phyloP scores from a whole-genome alignment of 1,284 basidiomycete genomes.

The Sutorius eximius region DNA sequence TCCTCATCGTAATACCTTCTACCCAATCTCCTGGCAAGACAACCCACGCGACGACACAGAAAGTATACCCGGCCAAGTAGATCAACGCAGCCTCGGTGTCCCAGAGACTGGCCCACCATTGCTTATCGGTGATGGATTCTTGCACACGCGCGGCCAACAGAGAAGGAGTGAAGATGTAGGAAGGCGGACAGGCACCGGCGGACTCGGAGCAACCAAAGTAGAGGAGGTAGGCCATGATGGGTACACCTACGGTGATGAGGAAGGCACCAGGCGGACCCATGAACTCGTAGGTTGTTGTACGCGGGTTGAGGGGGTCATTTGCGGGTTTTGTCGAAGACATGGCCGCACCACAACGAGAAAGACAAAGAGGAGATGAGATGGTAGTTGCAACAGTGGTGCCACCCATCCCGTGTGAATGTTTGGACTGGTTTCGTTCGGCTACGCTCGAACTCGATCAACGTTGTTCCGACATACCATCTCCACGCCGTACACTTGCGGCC shows the following conservation, averaged over 20 bases:
- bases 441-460: too few relatives aligned
- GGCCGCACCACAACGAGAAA: background rate
- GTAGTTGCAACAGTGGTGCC: background rate
- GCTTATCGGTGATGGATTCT: conserved; percentile 46
- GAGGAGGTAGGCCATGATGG: conserved; percentile 74
- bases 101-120: conserved; percentile 76
- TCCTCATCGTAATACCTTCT: conserved; percentile 76
- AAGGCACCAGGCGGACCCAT: conserved; percentile 82
- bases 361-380: background rate
- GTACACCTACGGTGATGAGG: conserved; percentile 72
- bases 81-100: conserved; percentile 75
- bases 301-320: conserved; percentile 54
- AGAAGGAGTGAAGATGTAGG: conserved; percentile 41
- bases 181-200: conserved; percentile 73
- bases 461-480: background rate
- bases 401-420: conserved; percentile 20
- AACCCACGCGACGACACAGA: conserved; percentile 80
- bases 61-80: conserved; percentile 91
- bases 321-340: conserved; percentile 23
- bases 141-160: conserved; percentile 40
- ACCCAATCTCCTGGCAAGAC: conserved; percentile 87
- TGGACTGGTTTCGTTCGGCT: too few relatives aligned
- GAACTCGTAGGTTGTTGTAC: conserved; percentile 78
- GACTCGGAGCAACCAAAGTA: conserved; percentile 85
- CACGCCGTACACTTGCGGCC: background rate